These are phyloP conservation scores for Calonectria pseudoreteaudii DNA, from an alignment of 2,329 filamentous ascomycete genomes.

Conservation along the genomic window DNA sequence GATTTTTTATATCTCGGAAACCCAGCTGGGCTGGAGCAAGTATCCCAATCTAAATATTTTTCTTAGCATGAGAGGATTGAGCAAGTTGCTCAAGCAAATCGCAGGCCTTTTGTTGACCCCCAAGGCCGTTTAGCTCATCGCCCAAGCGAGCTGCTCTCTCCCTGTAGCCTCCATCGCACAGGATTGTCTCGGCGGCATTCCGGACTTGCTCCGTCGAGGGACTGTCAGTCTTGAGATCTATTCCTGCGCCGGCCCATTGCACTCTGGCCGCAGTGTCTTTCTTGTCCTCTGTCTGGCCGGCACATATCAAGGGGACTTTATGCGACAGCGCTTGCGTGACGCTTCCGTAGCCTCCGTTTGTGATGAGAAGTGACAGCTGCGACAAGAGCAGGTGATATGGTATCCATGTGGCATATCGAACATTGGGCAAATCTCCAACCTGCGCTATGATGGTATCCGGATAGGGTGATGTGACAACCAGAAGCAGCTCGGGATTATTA, in stretches of 20 bases:
- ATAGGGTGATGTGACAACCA: conserved; percentile 50
- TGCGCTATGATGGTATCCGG: conserved; percentile 39
- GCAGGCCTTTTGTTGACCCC: conserved; percentile 41
- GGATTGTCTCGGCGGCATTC: conserved; percentile 39
- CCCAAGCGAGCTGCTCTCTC: conserved; percentile 39
- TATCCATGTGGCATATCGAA: conserved; percentile 49
- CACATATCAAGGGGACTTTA: conserved; percentile 50
- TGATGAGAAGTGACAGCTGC: conserved; percentile 48
- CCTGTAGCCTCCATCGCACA: conserved; percentile 38
- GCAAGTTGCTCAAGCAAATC: conserved; percentile 45
- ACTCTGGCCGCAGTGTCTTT: conserved; percentile 51
- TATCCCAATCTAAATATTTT: neutral
- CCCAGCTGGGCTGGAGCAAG: neutral
- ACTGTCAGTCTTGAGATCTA: conserved; percentile 51
- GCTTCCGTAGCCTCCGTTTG: conserved; percentile 53
- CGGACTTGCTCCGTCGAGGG: conserved; percentile 43
- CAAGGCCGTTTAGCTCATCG: conserved; percentile 43
- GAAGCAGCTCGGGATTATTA: conserved; percentile 40
- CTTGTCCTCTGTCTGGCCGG: conserved; percentile 52
- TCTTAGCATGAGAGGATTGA: neutral
- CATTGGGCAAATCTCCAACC: conserved; percentile 39
- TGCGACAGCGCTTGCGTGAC: conserved; percentile 51
- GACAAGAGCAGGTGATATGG: conserved; percentile 52
- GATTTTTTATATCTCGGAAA: neutral
- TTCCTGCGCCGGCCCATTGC: conserved; percentile 46